phyloP scores from a whole-genome alignment of 208 protist species.

The Trypanosoma rangeli region DNA sequence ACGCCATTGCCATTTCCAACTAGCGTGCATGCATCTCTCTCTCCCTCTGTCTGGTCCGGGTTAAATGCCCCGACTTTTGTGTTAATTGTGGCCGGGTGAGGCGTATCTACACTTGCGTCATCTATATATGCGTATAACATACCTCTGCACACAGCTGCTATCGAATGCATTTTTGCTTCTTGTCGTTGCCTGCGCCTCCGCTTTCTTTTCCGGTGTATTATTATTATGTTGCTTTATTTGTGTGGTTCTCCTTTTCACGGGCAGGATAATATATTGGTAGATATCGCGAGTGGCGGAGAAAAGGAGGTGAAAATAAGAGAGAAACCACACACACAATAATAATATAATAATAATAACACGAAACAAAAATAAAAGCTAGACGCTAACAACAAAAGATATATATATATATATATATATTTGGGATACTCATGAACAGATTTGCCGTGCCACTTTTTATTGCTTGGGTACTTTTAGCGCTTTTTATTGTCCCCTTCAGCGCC shows the following conservation, averaged over 20 bases:
- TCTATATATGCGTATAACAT: conserved; percentile 20
- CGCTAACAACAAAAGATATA: not conserved
- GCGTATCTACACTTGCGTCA: not conserved
- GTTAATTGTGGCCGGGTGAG: not conserved
- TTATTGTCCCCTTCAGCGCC: not conserved
- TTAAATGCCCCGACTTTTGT: not conserved
- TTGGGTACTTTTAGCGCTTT: not conserved
- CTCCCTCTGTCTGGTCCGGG: not conserved
- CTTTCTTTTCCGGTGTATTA: not conserved
- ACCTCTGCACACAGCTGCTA: not conserved
- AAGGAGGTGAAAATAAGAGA: not conserved
- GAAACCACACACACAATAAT: not conserved
- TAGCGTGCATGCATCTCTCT: not conserved
- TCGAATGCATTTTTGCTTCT: not conserved
- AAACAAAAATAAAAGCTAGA: not conserved
- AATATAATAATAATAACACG: not conserved
- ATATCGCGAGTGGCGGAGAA: not conserved
- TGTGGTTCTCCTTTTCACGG: not conserved
- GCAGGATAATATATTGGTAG: not conserved
- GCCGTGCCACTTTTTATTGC: not conserved
- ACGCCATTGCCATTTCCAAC: not conserved
- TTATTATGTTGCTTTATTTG: not conserved
- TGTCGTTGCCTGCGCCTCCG: not conserved
- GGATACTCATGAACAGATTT: not conserved
- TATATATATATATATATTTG: not conserved